Evolutionary conservation across 2,329 filamentous ascomycete genomes (phyloP), one percentile per base, ranked within the genome.

Genomic region (Fusarium ambrosium): DNA sequence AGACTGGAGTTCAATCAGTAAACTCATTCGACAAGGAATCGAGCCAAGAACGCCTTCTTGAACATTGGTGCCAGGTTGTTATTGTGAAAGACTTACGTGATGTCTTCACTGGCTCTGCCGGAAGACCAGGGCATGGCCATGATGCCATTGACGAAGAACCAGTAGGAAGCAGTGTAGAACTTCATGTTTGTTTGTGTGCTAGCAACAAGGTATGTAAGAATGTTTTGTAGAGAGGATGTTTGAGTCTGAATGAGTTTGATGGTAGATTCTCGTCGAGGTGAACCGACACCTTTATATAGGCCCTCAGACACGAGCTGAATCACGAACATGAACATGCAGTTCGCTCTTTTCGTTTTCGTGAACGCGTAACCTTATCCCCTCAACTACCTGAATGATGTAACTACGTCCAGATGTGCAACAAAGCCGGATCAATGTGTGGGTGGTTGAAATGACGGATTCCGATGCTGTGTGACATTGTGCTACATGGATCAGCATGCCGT

Each of bases 101-200:
- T 75, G n/a, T 75, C 73, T 16, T 73, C 73, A 2, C 66, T 29
- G 13, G 36, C 3, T 9, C 14, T 58, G 18, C n/a, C 9, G 16
- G 51, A 34, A 24, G 67, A 62, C 73, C 70, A 76, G 8, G 73
- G 73, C 73, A 76, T 73, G 14, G 73, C 73, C 0, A 32, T 18
- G 18, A 75, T 76, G 41, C 73, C 56, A 16, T 65, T 56, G 39
- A 24, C 68, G 22, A 76, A 62, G 13, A 71, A 22, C 8, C 51
- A 3, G 14, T 63, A 37, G 27, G 68, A 39, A 1, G 55, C 34
- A 22, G 70, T 20, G 6, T 65, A 65, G 13, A 74, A 60, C 71
- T 76, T 66, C 68, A 74, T 76, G 0, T 14, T 69, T 64, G 0
- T 16, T 2, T 4, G 10, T 20, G 11, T 56, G n/a, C 11, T 2